Percentiles rank a stretch among this genome's conserved stretches.
Evolutionary conservation across 106 monocot genomes (phyloP).

Genomic region (Posidonia australis): DNA sequence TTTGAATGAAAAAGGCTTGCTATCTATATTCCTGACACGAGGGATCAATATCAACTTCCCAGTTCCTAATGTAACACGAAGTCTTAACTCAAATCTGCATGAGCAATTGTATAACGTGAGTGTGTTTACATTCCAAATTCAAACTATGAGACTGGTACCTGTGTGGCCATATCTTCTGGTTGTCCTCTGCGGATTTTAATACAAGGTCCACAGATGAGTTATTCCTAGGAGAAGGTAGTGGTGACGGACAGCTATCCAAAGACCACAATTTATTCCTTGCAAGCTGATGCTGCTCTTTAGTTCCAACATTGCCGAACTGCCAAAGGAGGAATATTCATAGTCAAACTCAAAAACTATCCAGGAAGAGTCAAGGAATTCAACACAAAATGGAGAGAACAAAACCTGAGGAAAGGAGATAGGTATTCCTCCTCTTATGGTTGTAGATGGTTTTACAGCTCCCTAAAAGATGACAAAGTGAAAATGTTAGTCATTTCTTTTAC

Average conservation of each 20-base stretch:
- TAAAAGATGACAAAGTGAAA: neutral
- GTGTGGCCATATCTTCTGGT: conserved; percentile 41
- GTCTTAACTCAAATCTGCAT: conserved; percentile 60
- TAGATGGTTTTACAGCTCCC: conserved; percentile 30
- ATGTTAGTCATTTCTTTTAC: no score
- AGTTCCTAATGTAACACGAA: conserved; percentile 35
- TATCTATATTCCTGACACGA: conserved; percentile 47
- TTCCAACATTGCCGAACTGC: conserved; percentile 39
- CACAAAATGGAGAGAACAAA: neutral
- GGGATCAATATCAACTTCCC: conserved; percentile 48
- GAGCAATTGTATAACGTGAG: neutral
- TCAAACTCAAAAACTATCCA: neutral
- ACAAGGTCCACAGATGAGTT: conserved; percentile 39
- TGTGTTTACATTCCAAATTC: neutral
- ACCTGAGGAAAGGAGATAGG: conserved; percentile 63
- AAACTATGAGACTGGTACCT: conserved; percentile 15
- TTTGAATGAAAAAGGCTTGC: conserved; percentile 39
- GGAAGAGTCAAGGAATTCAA: neutral
- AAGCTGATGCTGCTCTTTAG: conserved; percentile 41
- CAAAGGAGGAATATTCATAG: neutral
- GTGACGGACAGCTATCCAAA: conserved; percentile 28
- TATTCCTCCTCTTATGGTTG: conserved; percentile 38
- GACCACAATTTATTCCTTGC: conserved; percentile 50
- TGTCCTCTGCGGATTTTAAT: conserved; percentile 41
- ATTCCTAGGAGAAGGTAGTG: conserved; percentile 14